A percentile compares a stretch with the other conserved stretches of the same genome.
These are phyloP conservation scores for Chlorella variabilis DNA, from an alignment of 163 green algal genomes.

Conservation along the genomic window DNA sequence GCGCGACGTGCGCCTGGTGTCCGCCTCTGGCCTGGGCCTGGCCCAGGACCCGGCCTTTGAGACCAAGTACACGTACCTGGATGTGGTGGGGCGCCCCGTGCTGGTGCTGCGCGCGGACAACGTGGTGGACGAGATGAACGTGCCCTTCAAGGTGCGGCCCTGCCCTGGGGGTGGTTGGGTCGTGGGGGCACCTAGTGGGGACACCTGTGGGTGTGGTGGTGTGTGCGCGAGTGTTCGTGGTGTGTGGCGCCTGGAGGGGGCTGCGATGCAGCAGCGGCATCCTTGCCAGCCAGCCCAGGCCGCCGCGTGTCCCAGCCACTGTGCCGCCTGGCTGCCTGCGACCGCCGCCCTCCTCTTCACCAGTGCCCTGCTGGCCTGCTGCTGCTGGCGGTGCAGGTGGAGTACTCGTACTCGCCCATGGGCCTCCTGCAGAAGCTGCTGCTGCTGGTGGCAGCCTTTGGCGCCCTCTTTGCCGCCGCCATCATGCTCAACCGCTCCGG, in stretches of 20 bases:
- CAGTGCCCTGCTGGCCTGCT: neutral
- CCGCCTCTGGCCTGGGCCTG: no score
- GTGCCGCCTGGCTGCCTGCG: no score
- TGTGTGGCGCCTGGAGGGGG: no score
- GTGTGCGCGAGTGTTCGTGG: no score
- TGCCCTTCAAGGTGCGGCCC: conserved; percentile 61
- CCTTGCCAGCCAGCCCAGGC: no score
- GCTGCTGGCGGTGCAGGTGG: conserved; percentile 19
- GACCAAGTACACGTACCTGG: conserved; percentile 80
- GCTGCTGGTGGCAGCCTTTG: conserved; percentile 60
- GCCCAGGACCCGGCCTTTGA: neutral
- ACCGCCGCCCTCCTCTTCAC: neutral
- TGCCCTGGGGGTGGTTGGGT: neutral
- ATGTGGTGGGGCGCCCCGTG: conserved; percentile 82
- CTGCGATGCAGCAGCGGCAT: no score
- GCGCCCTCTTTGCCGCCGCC: conserved; percentile 15
- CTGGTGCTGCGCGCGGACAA: conserved; percentile 79
- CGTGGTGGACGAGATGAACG: conserved; percentile 69
- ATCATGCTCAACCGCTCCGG: neutral
- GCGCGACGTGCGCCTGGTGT: conserved; percentile 51
- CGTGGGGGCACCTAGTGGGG: neutral
- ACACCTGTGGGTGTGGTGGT: neutral
- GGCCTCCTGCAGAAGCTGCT: conserved; percentile 73
- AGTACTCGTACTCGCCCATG: conserved; percentile 67
- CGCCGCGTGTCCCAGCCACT: no score